A percentile compares a stretch with the other conserved stretches of the same genome.
phyloP scores from a whole-genome alignment of 2,329 filamentous ascomycete species.

The Sporothrix schenckii region DNA sequence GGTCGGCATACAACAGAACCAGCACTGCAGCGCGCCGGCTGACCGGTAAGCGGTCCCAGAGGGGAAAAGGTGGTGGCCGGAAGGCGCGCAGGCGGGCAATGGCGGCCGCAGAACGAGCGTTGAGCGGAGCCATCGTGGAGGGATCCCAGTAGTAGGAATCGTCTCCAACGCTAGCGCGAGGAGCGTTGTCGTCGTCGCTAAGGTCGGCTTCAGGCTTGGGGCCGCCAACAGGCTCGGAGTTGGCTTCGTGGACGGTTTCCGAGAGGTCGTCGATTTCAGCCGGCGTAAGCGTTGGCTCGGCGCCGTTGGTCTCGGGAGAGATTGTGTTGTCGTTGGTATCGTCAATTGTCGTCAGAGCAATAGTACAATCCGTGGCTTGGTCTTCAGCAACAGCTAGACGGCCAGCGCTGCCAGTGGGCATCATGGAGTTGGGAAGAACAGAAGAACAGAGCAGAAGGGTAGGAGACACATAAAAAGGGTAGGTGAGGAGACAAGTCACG shows the following conservation, averaged over 20 bases:
- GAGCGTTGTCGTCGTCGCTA: conserved; percentile 27
- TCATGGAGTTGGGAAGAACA: conserved; percentile 3
- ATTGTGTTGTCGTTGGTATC: background rate
- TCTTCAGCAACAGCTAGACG: conserved; percentile 25
- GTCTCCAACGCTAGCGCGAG: conserved; percentile 35
- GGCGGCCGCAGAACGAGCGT: conserved; percentile 58
- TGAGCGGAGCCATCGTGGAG: conserved; percentile 60
- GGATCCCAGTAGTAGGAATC: conserved; percentile 61
- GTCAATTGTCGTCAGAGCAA: background rate
- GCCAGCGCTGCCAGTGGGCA: conserved; percentile 24
- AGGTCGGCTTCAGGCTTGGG: conserved; percentile 14
- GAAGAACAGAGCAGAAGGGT: background rate
- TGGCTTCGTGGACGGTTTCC: conserved; percentile 26
- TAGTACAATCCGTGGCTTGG: background rate
- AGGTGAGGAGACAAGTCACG: background rate
- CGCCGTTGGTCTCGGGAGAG: background rate
- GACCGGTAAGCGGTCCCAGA: conserved; percentile 64
- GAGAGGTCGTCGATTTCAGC: conserved; percentile 29
- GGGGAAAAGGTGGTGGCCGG: conserved; percentile 61
- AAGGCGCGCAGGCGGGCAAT: conserved; percentile 64
- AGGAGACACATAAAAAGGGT: background rate
- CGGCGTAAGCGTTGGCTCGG: background rate
- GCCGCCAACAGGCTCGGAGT: background rate
- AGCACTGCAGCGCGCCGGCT: conserved; percentile 81
- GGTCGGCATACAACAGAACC: conserved; percentile 84